These are phyloP conservation scores for Dionaea muscipula DNA, from an alignment of 179 eudicot species.

Conservation along the genomic window DNA sequence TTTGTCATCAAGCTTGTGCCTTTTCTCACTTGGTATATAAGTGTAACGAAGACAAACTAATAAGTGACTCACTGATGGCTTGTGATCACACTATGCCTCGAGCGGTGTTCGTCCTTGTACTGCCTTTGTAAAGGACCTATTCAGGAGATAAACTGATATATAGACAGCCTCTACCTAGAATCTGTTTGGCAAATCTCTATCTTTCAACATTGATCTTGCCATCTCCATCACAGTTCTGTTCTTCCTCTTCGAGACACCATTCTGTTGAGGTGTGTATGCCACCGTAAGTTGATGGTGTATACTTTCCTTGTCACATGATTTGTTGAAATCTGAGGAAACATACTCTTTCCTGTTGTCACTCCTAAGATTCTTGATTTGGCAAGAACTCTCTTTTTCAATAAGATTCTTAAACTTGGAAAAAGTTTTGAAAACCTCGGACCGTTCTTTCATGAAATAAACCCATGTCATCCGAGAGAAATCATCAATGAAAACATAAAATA, in stretches of 20 bases:
- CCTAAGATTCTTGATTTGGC: neutral
- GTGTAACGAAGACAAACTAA: slow-evolving; percentile 7
- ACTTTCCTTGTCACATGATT: slow-evolving; percentile 6
- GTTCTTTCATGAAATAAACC: slow-evolving; percentile 11
- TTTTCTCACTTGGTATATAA: slow-evolving; percentile 6
- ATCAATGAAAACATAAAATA: slow-evolving; percentile 12
- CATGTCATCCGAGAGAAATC: slow-evolving; percentile 10
- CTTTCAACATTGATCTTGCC: slow-evolving; percentile 6
- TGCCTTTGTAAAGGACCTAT: slow-evolving; percentile 2
- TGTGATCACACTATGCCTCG: slow-evolving; percentile 6
- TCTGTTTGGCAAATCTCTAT: neutral
- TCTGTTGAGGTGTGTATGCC: slow-evolving; percentile 1
- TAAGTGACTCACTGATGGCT: slow-evolving; percentile 8
- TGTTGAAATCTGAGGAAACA: neutral
- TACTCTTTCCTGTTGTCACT: slow-evolving; percentile 1
- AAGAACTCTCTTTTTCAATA: neutral
- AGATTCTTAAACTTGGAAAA: slow-evolving; percentile 11
- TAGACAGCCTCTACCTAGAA: slow-evolving; percentile 8
- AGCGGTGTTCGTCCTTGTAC: slow-evolving; percentile 2
- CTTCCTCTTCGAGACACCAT: slow-evolving; percentile 6
- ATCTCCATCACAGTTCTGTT: slow-evolving; percentile 2
- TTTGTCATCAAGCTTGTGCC: slow-evolving; percentile 11
- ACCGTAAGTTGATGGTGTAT: neutral
- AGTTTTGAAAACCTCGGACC: slow-evolving; percentile 3
- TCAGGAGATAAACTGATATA: neutral